phyloP scores from a whole-genome alignment of 169 alveolate species.

The Plasmodium fragile region DNA sequence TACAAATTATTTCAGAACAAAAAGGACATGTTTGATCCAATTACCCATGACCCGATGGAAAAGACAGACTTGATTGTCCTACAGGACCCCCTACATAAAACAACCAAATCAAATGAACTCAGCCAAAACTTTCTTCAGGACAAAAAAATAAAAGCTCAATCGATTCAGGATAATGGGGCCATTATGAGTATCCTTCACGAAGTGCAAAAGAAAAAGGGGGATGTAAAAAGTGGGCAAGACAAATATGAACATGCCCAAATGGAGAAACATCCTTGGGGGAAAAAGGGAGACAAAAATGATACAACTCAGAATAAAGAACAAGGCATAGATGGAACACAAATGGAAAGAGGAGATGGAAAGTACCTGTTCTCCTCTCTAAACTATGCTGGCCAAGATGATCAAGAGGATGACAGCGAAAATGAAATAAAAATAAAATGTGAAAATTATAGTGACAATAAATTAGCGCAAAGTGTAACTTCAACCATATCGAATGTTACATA shows the following conservation, averaged over 20 bases:
- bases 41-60: conserved; percentile 76
- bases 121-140: conserved; percentile 49
- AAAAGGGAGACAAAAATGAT: background rate
- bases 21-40: conserved; percentile 69
- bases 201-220: conserved; percentile 35
- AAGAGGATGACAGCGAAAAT: conserved; percentile 57
- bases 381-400: background rate
- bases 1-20: conserved; percentile 51
- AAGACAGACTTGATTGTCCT: conserved; percentile 81
- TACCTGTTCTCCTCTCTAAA: background rate
- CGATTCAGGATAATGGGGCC: conserved; percentile 66
- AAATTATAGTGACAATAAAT: conserved; percentile 70
- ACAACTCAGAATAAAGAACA: background rate
- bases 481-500: conserved; percentile 63
- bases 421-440: conserved; percentile 75
- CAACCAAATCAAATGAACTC: conserved; percentile 17
- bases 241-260: background rate
- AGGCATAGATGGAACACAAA: background rate
- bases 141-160: conserved; percentile 28
- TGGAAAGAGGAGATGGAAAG: background rate
- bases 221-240: background rate
- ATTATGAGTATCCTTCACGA: conserved; percentile 69
- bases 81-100: conserved; percentile 79
- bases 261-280: background rate
- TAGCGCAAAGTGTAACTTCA: conserved; percentile 74